These are phyloP conservation scores for Centrapalus pauciflorus DNA, from an alignment of 129 eudicot genomes.

Conservation along the genomic window DNA sequence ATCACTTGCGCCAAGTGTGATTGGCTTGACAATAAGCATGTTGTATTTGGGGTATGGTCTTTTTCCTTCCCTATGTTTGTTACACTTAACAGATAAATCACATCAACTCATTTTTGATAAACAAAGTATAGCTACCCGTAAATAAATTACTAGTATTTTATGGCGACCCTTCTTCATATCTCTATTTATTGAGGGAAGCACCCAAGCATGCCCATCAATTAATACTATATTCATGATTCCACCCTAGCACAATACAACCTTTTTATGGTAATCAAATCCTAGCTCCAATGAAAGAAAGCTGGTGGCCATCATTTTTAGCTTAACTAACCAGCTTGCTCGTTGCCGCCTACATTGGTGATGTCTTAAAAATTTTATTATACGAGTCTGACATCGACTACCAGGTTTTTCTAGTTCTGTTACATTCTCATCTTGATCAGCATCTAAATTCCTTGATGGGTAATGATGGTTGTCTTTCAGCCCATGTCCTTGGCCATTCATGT, in stretches of 20 bases:
- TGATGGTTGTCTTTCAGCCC: no score
- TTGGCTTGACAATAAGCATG: constrained; percentile 99
- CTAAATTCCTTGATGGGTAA: no score
- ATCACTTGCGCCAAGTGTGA: constrained; percentile 94
- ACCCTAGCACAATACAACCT: background rate
- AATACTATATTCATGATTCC: background rate
- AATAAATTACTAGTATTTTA: background rate
- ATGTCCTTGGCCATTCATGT: no score
- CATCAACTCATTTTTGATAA: background rate
- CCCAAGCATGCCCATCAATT: background rate
- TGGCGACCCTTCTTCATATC: background rate
- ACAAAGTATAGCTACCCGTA: background rate
- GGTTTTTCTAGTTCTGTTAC: no score
- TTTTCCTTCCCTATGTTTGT: background rate
- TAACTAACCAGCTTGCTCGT: no score
- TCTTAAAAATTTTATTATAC: background rate
- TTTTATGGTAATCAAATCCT: background rate
- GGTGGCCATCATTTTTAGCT: background rate
- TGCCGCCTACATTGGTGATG: background rate
- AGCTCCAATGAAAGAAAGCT: background rate
- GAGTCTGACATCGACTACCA: background rate
- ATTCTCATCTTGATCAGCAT: no score
- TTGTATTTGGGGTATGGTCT: constrained; percentile 88
- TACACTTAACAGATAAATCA: background rate
- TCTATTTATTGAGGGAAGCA: background rate